Evolutionary conservation across 495 filamentous ascomycete genomes (phyloP), one percentile per base, ranked within the genome.

Genomic region (Penicillium canescens): DNA sequence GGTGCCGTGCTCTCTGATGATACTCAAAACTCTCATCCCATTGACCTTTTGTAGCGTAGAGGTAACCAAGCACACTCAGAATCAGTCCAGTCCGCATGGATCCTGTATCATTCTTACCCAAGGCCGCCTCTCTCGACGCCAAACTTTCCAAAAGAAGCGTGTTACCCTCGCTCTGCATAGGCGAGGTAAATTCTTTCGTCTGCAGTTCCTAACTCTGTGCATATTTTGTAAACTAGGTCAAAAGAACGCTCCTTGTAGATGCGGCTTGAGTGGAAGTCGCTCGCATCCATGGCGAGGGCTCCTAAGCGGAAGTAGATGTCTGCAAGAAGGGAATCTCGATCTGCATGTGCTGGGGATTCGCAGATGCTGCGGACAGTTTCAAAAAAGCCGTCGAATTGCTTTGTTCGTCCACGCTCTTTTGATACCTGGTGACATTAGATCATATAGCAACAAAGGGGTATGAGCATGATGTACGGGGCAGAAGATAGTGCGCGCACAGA

Each of bases 401-500:
- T 49, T 38, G 56, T 59, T 36, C 54, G 36, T 31, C 52, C 56
- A 23, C 56, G 56, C 42, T 59, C 21, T 50, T 55, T 51, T 59
- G 56, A 26, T 56, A 59, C 56, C 56, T 51, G 33, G 1, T 38
- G 18, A 18, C 12, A 18, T 35, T n/a, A 24, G 38, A 35, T 16
- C 23, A 50, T 23, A 31, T 12, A 18, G 11, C 11, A 4, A 18
- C 18, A 2, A 33, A 20, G 12, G 5, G 6, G 6, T 21, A 1
- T 26, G 37, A 33, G 21, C 6, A 34, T n/a, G 8, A 33, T 46
- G 42, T 62, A 46, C 54, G 3, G 75, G 75, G 45, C 75, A 78
- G 55, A 70, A 71, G 45, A 69, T 52, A 31, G 61, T 67, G 28
- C 75, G 70, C 14, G 75, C 53, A 42, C 75, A 78, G 52, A 78